Evolutionary conservation across 1,284 basidiomycete species (phyloP).

Genomic region (Ustilago bromivora): DNA sequence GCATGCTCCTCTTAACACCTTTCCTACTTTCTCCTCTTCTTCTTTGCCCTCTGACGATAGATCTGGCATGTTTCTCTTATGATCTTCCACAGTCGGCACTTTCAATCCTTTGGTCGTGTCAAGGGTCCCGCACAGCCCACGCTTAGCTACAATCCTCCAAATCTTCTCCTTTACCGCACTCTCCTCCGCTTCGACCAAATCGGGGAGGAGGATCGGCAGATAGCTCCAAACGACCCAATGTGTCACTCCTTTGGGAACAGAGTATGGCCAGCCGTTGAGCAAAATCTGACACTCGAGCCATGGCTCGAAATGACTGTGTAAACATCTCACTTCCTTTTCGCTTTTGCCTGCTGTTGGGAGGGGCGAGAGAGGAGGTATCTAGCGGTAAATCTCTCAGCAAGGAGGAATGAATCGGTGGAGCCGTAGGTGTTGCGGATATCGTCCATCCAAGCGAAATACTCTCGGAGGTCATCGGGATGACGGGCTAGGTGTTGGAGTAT

Average conservation of each 20-base stretch:
- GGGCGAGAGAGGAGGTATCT: slow-evolving; percentile 11
- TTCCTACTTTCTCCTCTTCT: not conserved
- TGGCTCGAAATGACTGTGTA: slow-evolving; percentile 6
- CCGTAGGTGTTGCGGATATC: slow-evolving; percentile 31
- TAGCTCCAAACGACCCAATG: slow-evolving; percentile 35
- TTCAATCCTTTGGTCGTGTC: not conserved
- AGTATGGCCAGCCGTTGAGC: slow-evolving; percentile 42
- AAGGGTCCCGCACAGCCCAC: slow-evolving; percentile 32
- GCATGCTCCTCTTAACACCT: not conserved
- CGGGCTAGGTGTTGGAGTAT: slow-evolving; percentile 17
- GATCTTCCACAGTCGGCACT: slow-evolving; percentile 9
- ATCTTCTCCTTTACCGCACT: not conserved
- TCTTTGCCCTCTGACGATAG: not conserved
- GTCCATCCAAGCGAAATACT: slow-evolving; percentile 48
- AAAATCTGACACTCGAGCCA: slow-evolving; percentile 30
- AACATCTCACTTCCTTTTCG: slow-evolving; percentile 4
- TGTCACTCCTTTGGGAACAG: slow-evolving; percentile 9
- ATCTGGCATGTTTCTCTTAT: slow-evolving; percentile 9
- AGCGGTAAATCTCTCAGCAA: slow-evolving; percentile 23
- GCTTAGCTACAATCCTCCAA: slow-evolving; percentile 21
- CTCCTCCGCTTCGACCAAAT: slow-evolving; percentile 4
- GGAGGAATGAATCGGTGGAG: slow-evolving; percentile 15
- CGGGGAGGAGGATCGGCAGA: slow-evolving; percentile 21
- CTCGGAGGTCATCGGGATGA: slow-evolving; percentile 29
- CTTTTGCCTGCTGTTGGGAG: not conserved